phyloP scores from a whole-genome alignment of 2,329 filamentous ascomycete genomes.

The Colletotrichum destructivum region DNA sequence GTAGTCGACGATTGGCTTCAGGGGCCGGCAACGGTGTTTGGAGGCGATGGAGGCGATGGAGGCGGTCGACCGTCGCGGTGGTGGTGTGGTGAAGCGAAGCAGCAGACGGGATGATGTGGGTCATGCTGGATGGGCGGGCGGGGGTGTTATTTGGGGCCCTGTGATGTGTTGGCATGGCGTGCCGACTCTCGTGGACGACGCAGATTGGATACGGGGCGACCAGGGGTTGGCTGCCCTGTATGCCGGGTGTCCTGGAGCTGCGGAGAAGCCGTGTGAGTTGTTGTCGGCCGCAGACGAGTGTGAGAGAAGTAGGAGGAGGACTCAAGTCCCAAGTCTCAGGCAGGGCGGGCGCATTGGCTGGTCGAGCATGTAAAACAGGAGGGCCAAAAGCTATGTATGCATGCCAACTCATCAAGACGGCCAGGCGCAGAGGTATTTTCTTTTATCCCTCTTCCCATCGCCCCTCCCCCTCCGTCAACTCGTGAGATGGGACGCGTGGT shows the following conservation, averaged over 20 bases:
- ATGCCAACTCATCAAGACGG: conserved; percentile 41
- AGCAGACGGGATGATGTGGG: conserved; percentile 28
- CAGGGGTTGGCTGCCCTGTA: conserved; percentile 22
- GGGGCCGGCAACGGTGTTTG: conserved; percentile 18
- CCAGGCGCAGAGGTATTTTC: conserved; percentile 24
- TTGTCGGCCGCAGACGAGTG: too few species aligned
- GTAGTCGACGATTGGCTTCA: conserved; percentile 32
- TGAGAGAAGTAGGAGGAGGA: background rate
- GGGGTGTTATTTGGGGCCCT: conserved; percentile 40
- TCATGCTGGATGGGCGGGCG: conserved; percentile 29
- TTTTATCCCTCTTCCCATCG: background rate
- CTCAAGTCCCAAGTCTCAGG: background rate
- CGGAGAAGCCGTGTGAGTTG: conserved; percentile 8
- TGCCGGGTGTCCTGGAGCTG: conserved; percentile 15
- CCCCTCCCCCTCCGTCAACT: background rate
- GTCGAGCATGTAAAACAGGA: conserved; percentile 35
- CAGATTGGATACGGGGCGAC: conserved; percentile 42
- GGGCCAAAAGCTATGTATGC: conserved; percentile 41
- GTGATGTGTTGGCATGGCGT: conserved; percentile 44
- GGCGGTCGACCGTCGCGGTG: background rate
- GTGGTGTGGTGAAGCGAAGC: conserved; percentile 1
- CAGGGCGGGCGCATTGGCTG: conserved; percentile 20
- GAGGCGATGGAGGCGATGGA: conserved; percentile 26
- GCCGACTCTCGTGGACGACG: conserved; percentile 44
- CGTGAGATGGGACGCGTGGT: conserved; percentile 10